Evolutionary conservation across 2,329 filamentous ascomycete genomes (phyloP).

Genomic region (Elsinoe necatrix): DNA sequence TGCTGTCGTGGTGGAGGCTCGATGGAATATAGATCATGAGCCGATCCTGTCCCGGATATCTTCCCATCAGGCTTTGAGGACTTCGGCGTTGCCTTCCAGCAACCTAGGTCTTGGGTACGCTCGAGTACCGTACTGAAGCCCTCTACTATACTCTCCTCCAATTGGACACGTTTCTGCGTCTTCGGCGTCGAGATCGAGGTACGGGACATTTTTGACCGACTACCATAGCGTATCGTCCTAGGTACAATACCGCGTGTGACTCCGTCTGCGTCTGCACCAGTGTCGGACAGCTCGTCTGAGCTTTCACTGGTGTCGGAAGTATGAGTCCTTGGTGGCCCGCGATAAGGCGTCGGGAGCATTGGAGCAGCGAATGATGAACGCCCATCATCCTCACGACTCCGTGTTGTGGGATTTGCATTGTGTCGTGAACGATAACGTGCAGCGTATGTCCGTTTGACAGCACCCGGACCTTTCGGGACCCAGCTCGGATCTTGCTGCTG

Average conservation of each 20-base stretch:
- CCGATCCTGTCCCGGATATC: too few species aligned
- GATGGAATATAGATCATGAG: too few species aligned
- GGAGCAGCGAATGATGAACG: conserved; percentile 3
- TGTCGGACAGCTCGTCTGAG: neutral
- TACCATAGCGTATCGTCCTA: neutral
- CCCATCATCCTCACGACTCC: neutral
- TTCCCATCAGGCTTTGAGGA: too few species aligned
- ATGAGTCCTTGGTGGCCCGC: neutral
- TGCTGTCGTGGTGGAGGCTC: too few species aligned
- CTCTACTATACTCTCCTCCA: conserved; percentile 17
- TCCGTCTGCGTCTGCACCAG: neutral
- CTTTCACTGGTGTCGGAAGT: neutral
- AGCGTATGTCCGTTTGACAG: conserved; percentile 16
- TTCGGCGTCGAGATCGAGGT: conserved; percentile 5
- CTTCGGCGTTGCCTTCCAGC: neutral
- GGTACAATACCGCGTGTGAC: neutral
- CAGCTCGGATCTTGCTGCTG: neutral
- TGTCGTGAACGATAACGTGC: conserved; percentile 7
- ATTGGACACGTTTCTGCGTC: conserved; percentile 14
- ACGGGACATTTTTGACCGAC: neutral
- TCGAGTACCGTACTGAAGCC: conserved; percentile 18
- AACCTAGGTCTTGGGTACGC: conserved; percentile 25
- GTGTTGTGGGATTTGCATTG: neutral
- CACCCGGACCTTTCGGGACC: conserved; percentile 19
- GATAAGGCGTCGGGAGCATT: conserved; percentile 17